Percentiles rank a stretch among this genome's conserved stretches.
Evolutionary conservation across 495 filamentous ascomycete species (phyloP).

Genomic region (Aspergillus bertholletiae): DNA sequence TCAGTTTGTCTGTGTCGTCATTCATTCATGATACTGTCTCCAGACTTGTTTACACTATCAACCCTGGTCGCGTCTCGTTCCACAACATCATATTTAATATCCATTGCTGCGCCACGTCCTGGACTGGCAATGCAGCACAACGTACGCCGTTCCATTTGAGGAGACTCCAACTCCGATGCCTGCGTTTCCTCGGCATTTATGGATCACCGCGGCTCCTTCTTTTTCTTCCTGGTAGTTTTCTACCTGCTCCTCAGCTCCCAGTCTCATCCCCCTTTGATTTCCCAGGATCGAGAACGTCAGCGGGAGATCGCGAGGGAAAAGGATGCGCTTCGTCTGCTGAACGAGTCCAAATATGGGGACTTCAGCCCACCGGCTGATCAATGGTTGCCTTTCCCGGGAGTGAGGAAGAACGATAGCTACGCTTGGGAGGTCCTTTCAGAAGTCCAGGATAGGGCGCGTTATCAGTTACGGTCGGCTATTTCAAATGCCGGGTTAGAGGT

Average conservation of each 20-base stretch:
- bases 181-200: constrained; percentile 33
- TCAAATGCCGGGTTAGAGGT: constrained; percentile 33
- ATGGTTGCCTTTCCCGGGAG: constrained; percentile 76
- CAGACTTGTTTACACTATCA: background rate
- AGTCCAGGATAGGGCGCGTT: constrained; percentile 53
- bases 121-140: constrained; percentile 18
- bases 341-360: constrained; percentile 70
- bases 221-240: constrained; percentile 47
- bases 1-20: constrained; percentile 13
- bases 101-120: background rate
- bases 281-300: constrained; percentile 44
- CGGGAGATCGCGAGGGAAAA: constrained; percentile 47
- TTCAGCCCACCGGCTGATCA: constrained; percentile 55
- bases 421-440: constrained; percentile 62
- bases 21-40: constrained; percentile 13
- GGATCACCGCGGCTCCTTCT: constrained; percentile 49
- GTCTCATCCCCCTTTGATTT: constrained; percentile 40
- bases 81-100: constrained; percentile 2
- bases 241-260: constrained; percentile 47
- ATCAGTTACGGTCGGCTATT: constrained; percentile 45
- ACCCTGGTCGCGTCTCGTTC: background rate
- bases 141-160: constrained; percentile 19
- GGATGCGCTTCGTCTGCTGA: constrained; percentile 61
- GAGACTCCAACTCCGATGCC: constrained; percentile 28
- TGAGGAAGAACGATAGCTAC: constrained; percentile 68